These are phyloP conservation scores for Wickerhamomyces canadensis DNA, from an alignment of 805 yeast genomes.

Conservation along the genomic window DNA sequence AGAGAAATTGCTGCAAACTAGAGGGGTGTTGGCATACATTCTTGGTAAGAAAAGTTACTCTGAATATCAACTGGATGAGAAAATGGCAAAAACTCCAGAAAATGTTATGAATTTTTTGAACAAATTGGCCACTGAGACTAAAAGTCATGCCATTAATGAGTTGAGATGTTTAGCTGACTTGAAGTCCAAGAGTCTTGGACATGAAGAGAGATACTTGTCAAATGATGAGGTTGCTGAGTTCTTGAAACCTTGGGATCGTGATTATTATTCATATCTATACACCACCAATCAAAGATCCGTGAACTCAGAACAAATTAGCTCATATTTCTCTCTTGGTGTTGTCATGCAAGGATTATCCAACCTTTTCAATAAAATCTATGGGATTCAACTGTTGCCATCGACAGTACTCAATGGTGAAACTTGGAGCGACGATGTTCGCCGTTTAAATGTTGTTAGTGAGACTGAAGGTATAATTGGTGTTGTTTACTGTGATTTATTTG, in stretches of 20 bases:
- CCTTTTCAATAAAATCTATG: constrained; percentile 67
- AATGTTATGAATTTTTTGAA: constrained; percentile 67
- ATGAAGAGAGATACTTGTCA: constrained; percentile 16
- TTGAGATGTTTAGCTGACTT: constrained; percentile 40
- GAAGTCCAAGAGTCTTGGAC: constrained; percentile 27
- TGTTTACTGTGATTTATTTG: constrained; percentile 83
- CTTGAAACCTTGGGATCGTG: constrained; percentile 91
- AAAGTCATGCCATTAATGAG: constrained; percentile 55
- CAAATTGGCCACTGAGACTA: constrained; percentile 48
- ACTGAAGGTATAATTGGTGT: constrained; percentile 64
- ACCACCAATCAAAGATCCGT: constrained; percentile 28
- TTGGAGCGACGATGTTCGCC: constrained; percentile 84
- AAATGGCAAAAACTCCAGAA: constrained; percentile 81
- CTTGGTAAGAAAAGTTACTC: constrained; percentile 69
- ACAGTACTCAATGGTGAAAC: constrained; percentile 66
- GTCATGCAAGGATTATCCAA: constrained; percentile 78
- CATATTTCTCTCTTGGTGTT: constrained; percentile 78
- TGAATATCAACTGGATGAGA: constrained; percentile 78
- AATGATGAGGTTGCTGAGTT: constrained; percentile 37
- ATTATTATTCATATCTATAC: constrained; percentile 43
- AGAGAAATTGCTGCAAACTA: constrained; percentile 51
- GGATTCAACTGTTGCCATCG: constrained; percentile 67
- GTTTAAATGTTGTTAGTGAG: constrained; percentile 68
- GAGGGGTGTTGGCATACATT: constrained; percentile 68
- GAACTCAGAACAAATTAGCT: constrained; percentile 45